phyloP scores from a whole-genome alignment of 495 filamentous ascomycete species.

The Aspergillus sclerotioniger region DNA sequence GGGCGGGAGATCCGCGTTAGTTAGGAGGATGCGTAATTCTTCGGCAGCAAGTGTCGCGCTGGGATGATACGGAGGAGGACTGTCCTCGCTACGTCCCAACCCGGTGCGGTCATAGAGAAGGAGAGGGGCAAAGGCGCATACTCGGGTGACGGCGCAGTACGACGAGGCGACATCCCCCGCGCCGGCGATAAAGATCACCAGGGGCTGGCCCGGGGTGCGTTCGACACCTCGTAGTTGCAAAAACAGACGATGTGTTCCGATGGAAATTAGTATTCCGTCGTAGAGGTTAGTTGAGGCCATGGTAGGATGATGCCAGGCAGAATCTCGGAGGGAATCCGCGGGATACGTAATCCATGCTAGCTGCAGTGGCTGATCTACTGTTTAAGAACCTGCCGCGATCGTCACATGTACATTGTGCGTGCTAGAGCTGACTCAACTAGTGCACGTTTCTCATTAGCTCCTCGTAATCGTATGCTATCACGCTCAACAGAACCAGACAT shows the following conservation, averaged over 20 bases:
- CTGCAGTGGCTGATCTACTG: background rate
- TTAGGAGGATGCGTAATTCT: constrained; percentile 34
- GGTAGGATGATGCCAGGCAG: background rate
- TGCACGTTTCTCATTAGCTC: background rate
- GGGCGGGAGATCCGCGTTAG: constrained; percentile 12
- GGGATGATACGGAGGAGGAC: constrained; percentile 10
- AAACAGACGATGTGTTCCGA: constrained; percentile 39
- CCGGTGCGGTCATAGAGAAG: constrained; percentile 46
- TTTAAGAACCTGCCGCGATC: background rate
- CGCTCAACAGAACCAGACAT: background rate
- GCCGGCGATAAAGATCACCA: constrained; percentile 47
- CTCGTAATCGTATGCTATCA: background rate
- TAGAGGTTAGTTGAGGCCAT: background rate
- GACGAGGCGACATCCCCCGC: constrained; percentile 43
- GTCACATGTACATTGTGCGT: background rate
- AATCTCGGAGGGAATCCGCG: constrained; percentile 5
- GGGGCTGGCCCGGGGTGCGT: constrained; percentile 24
- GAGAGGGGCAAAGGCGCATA: constrained; percentile 28
- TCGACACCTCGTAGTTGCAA: constrained; percentile 24
- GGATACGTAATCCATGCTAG: constrained; percentile 32
- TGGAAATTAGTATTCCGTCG: constrained; percentile 9
- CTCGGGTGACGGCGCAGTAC: constrained; percentile 38
- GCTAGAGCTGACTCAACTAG: no score
- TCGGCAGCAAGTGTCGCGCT: constrained; percentile 25
- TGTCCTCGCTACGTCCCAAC: constrained; percentile 34